A percentile compares a stretch with the other conserved stretches of the same genome.
These are phyloP conservation scores for Lithohypha guttulata DNA, from an alignment of 2,329 filamentous ascomycete species.

Conservation along the genomic window DNA sequence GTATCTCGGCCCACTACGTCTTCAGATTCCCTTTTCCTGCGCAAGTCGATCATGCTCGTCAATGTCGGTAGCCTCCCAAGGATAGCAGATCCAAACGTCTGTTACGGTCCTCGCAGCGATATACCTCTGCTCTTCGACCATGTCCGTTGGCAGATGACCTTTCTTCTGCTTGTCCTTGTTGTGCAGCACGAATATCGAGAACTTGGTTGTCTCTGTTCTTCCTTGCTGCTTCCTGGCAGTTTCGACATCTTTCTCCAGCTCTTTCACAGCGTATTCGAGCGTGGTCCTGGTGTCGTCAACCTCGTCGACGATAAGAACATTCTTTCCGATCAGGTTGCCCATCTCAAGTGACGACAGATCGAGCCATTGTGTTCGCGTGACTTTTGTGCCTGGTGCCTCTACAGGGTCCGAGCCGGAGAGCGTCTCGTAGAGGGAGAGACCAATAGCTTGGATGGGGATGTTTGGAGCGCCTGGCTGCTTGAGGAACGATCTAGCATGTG, in stretches of 20 bases:
- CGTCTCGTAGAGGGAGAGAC: constrained; percentile 89
- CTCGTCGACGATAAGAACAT: constrained; percentile 86
- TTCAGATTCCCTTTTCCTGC: constrained; percentile 34
- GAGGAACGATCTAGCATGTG: constrained; percentile 61
- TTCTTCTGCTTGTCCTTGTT: constrained; percentile 99
- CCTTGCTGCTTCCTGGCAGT: constrained; percentile 63
- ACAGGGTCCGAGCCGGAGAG: constrained; percentile 53
- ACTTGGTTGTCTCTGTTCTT: constrained; percentile 62
- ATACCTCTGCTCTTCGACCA: constrained; percentile 62
- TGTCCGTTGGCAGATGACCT: constrained; percentile 66
- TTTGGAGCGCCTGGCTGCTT: constrained; percentile 78
- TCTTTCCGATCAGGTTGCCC: constrained; percentile 81
- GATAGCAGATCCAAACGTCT: constrained; percentile 99
- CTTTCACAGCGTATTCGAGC: constrained; percentile 83
- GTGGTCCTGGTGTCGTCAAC: constrained; percentile 93
- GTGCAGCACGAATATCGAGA: constrained; percentile 93
- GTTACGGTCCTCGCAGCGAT: constrained; percentile 74
- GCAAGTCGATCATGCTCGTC: constrained; percentile 77
- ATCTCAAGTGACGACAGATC: constrained; percentile 80
- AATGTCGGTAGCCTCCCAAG: constrained; percentile 92
- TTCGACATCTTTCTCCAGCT: constrained; percentile 91
- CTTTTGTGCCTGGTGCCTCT: constrained; percentile 80
- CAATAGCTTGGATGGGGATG: constrained; percentile 98
- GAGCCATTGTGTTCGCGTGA: constrained; percentile 96
- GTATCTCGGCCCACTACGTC: too few relatives aligned